Percentiles rank a stretch among this genome's conserved stretches.
These are phyloP conservation scores for Botrytis fabae DNA, from an alignment of 2,329 filamentous ascomycete species.

Conservation along the genomic window DNA sequence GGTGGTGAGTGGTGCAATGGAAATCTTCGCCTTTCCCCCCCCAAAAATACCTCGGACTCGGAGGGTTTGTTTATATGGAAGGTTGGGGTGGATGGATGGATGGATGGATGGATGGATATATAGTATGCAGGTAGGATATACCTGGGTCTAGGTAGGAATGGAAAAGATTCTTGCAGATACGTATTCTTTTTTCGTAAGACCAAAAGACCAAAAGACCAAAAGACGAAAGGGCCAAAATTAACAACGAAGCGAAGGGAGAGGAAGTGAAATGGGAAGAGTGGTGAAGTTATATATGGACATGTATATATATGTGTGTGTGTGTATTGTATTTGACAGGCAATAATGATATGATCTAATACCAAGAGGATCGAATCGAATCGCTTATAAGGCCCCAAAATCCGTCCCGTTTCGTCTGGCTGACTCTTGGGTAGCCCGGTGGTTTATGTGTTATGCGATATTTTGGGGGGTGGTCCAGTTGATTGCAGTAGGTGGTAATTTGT, in stretches of 20 bases:
- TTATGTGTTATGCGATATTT: constrained; percentile 3
- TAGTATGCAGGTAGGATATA: constrained; percentile 1
- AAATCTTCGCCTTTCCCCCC: background rate
- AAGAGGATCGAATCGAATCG: background rate
- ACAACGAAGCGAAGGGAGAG: background rate
- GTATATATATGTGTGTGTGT: too few relatives aligned
- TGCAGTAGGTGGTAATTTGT: background rate
- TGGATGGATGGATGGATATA: background rate
- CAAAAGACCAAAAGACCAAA: too few relatives aligned
- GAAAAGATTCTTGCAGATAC: background rate
- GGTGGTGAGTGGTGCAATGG: constrained; percentile 3
- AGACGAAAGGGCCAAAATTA: background rate
- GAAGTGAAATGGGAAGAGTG: background rate
- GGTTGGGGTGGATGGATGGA: background rate
- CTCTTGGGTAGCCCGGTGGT: background rate
- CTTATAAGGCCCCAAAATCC: background rate
- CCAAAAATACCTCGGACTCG: background rate
- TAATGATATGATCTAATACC: background rate
- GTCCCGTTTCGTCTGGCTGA: background rate
- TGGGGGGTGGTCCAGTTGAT: background rate
- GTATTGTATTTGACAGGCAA: background rate
- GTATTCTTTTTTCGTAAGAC: background rate
- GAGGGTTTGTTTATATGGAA: background rate
- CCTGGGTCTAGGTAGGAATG: background rate
- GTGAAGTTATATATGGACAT: background rate